A percentile compares a stretch with the other conserved stretches of the same genome.
These are phyloP conservation scores for Barnettozyma wickerhamii DNA, from an alignment of 805 yeast species.

Conservation along the genomic window DNA sequence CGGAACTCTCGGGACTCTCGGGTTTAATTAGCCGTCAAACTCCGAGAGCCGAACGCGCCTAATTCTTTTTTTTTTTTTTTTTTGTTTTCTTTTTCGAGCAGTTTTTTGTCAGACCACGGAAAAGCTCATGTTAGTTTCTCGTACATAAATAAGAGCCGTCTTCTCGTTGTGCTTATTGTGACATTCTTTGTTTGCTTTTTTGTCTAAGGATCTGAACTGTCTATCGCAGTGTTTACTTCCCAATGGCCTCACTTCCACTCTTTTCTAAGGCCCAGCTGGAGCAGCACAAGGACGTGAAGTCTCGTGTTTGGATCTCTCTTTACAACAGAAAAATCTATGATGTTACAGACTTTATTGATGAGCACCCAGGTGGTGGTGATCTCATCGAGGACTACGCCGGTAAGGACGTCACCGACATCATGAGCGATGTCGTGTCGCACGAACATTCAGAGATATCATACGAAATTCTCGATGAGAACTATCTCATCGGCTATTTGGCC, in stretches of 20 bases:
- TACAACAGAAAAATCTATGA: slow-evolving; percentile 79
- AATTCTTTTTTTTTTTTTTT: too few relatives aligned
- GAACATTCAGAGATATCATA: slow-evolving; percentile 82
- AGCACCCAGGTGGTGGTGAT: slow-evolving; percentile 81
- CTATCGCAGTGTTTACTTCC: too few relatives aligned
- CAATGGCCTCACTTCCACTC: slow-evolving; percentile 50
- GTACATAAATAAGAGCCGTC: too few relatives aligned
- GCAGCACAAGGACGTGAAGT: slow-evolving; percentile 44
- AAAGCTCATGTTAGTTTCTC: too few relatives aligned
- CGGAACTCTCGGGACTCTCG: too few relatives aligned
- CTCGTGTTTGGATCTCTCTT: slow-evolving; percentile 74
- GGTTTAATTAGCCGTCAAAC: too few relatives aligned
- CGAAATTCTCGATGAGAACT: slow-evolving; percentile 78
- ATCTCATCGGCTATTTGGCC: slow-evolving; percentile 79
- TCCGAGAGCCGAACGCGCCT: too few relatives aligned
- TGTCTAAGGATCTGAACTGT: too few relatives aligned
- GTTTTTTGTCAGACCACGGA: too few relatives aligned
- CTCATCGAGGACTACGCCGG: slow-evolving; percentile 78
- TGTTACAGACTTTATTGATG: slow-evolving; percentile 55
- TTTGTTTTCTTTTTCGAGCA: too few relatives aligned
- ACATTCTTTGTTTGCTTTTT: too few relatives aligned
- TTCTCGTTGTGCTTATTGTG: too few relatives aligned
- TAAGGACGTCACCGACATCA: slow-evolving; percentile 73
- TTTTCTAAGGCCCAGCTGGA: slow-evolving; percentile 49
- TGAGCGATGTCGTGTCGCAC: slow-evolving; percentile 71